phyloP scores from a whole-genome alignment of 2,329 filamentous ascomycete species.

The Plenodomus lindquistii region DNA sequence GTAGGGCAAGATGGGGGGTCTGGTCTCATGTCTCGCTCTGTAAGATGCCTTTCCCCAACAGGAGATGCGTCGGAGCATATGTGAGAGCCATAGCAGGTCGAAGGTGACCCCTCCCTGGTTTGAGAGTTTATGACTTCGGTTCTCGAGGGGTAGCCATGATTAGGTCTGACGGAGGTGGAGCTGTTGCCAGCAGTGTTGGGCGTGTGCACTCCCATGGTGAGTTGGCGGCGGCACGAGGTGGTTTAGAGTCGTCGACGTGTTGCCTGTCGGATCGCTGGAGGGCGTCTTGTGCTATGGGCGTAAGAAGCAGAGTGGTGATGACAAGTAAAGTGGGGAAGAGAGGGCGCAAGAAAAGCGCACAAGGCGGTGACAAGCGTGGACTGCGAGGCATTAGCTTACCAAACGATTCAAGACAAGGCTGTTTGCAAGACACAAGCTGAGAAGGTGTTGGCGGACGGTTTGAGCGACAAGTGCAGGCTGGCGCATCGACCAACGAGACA shows the following conservation, averaged over 20 bases:
- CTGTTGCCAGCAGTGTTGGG: conserved; percentile 35
- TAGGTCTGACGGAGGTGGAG: conserved; percentile 24
- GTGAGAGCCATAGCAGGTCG: conserved; percentile 29
- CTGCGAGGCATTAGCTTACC: conserved; percentile 43
- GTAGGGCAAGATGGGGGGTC: conserved; percentile 3
- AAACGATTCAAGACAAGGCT: conserved; percentile 42
- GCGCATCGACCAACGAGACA: conserved; percentile 37
- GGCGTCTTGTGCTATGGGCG: conserved; percentile 15
- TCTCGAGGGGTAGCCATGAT: conserved; percentile 20
- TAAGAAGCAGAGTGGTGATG: conserved; percentile 26
- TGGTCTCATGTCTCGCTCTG: conserved; percentile 14
- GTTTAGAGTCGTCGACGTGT: conserved; percentile 13
- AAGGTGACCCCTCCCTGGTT: conserved; percentile 19
- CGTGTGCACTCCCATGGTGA: conserved; percentile 36
- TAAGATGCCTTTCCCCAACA: conserved; percentile 20
- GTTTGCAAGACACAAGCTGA: conserved; percentile 46
- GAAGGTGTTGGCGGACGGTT: conserved; percentile 44
- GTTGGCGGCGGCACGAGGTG: conserved; percentile 24
- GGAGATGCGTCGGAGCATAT: conserved; percentile 21
- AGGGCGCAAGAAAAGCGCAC: conserved; percentile 33
- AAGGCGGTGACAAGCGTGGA: conserved; percentile 36
- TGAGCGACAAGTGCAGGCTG: conserved; percentile 34
- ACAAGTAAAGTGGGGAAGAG: conserved; percentile 28
- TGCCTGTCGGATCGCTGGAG: conserved; percentile 4
- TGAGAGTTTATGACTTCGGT: conserved; percentile 19